Conservation (phyloP, 2,329 filamentous ascomycete genomes). For the Colletotrichum tamarilloi region DNA sequence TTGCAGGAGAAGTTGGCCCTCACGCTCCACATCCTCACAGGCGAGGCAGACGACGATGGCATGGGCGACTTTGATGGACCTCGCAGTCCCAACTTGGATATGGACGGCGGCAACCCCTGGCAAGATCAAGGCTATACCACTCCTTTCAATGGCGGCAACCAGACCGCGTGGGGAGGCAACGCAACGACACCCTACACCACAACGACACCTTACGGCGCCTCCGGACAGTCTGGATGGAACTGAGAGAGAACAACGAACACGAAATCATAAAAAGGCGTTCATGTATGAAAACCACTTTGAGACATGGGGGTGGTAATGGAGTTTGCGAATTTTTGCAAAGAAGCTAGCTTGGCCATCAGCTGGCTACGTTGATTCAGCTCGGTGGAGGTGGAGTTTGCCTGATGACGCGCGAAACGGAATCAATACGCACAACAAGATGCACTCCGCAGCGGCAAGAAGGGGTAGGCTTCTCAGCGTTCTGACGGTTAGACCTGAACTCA, state of each 20-base stretch:
- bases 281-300: slow-evolving; percentile 12
- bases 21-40: slow-evolving; percentile 74
- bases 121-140: slow-evolving; percentile 76
- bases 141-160: slow-evolving; percentile 68
- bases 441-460: neutral
- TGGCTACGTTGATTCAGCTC: neutral
- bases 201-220: slow-evolving; percentile 59
- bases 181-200: slow-evolving; percentile 58
- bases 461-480: neutral
- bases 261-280: slow-evolving; percentile 26
- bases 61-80: slow-evolving; percentile 73
- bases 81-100: slow-evolving; percentile 72
- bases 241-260: slow-evolving; percentile 41
- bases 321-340: slow-evolving; percentile 24
- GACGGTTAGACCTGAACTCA: neutral
- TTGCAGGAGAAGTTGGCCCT: slow-evolving; percentile 90
- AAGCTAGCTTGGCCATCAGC: slow-evolving; percentile 4
- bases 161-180: slow-evolving; percentile 74
- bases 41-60: slow-evolving; percentile 64
- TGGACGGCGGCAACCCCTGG: slow-evolving; percentile 68
- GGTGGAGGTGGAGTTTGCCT: slow-evolving; percentile 1
- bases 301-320: slow-evolving; percentile 26
- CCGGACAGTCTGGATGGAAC: slow-evolving; percentile 63
- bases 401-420: neutral
- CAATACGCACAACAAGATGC: neutral